Base-by-base conservation (phyloP, 2,329 filamentous ascomycete genomes). In the Beauveria asiatica region DNA sequence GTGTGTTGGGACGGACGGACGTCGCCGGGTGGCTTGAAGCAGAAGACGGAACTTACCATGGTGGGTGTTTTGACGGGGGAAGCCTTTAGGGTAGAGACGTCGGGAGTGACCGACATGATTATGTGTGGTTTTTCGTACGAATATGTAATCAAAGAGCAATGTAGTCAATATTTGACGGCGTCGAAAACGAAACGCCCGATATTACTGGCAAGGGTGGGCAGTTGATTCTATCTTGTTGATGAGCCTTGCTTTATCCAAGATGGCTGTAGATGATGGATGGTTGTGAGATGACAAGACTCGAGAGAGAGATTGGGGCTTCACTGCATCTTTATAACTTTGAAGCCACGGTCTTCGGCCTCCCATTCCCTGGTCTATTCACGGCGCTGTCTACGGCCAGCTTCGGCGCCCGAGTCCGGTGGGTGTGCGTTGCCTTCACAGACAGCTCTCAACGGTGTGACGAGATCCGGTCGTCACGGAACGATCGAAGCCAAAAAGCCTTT, bases 1-100 rank as follows among this genome's bases (percentile, higher is more conserved):
- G 48, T n/a, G 8, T 5, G 27, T 10, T 58, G 27, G 30, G 44
- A 42, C 37, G 10, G 11, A 16, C 57, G 57, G 57, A 27, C 27
- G 23, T 53, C 21, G 41, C 57, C 57, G 49, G 11, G 23, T n/a
- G 41, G 57, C 9, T 27, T 17, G 57, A 16, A 2, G 44, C 10
- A 25, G 8, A 21, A 16, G 33, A 19, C 42, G 42, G 57, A 39
- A 59, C 57, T 54, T 59, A 59, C 57, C 57, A 48, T 52, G 11
- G 48, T n/a, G 13, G 42, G 44, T 16, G 46, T 21, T 19, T 49
- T 57, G 4, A 25, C 13, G n/a, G 52, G 16, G 52, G 52, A 54
- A 44, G 53, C 7, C 5, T 46, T 57, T 21, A 37, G 11, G 39
- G 19, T 16, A 41, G 39, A 42, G 16, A 37, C 23, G 6, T 57